Conservation (phyloP, 1,139 yeast genomes). For the Lodderomyces parapsilosis region DNA sequence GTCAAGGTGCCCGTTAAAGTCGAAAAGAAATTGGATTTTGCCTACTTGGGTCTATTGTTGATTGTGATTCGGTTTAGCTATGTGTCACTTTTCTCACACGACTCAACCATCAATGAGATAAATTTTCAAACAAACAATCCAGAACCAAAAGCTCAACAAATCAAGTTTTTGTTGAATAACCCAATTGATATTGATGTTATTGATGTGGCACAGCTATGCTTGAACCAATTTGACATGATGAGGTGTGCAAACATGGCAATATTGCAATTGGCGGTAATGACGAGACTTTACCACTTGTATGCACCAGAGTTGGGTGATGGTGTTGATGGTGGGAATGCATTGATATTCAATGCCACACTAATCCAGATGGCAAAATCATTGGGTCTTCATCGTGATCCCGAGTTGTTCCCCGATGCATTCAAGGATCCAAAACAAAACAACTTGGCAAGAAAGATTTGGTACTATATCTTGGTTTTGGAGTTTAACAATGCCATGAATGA, state of each 20-base stretch:
- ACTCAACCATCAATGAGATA: constrained; percentile 28
- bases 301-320: constrained; percentile 54
- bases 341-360: constrained; percentile 35
- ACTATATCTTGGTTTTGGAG: constrained; percentile 33
- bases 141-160: constrained; percentile 21
- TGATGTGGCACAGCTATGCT: constrained; percentile 37
- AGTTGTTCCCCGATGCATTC: constrained; percentile 20
- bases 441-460: constrained; percentile 38
- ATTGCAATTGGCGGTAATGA: constrained; percentile 46
- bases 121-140: constrained; percentile 24
- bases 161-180: constrained; percentile 27
- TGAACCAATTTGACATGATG: constrained; percentile 37
- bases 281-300: constrained; percentile 36
- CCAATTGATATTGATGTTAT: constrained; percentile 33
- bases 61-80: constrained; percentile 29
- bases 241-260: constrained; percentile 43
- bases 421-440: constrained; percentile 27
- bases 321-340: constrained; percentile 49
- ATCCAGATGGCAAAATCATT: constrained; percentile 41
- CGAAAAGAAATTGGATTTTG: constrained; percentile 31
- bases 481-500: constrained; percentile 32
- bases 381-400: constrained; percentile 48
- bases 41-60: constrained; percentile 29
- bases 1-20: constrained; percentile 20
- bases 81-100: constrained; percentile 31